These are phyloP conservation scores for Sporisorium graminicola DNA, from an alignment of 1,284 basidiomycete genomes.

Conservation along the genomic window DNA sequence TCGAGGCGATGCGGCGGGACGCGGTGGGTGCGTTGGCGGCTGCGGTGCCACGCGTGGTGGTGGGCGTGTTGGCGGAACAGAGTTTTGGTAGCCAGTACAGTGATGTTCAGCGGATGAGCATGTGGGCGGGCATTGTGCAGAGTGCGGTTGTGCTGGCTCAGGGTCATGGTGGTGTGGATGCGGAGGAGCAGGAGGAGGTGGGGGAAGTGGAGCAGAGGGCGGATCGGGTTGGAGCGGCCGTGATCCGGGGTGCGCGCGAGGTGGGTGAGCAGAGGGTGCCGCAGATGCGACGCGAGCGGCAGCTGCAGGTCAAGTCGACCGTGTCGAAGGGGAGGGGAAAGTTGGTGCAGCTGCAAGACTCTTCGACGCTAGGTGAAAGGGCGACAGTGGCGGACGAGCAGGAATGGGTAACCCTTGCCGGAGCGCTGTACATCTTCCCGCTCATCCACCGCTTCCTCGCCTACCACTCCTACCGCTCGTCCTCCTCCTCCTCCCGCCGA, in stretches of 20 bases:
- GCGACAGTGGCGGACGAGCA: background rate
- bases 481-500: background rate
- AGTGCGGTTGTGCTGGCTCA: constrained; percentile 81
- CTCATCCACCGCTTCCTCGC: constrained; percentile 88
- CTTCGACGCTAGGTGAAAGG: background rate
- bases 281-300: constrained; percentile 18
- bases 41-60: constrained; percentile 80
- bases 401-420: constrained; percentile 36
- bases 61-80: constrained; percentile 81
- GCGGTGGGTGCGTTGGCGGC: constrained; percentile 83
- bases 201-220: constrained; percentile 7
- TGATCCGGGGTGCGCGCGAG: constrained; percentile 11
- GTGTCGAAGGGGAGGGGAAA: background rate
- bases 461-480: constrained; percentile 11
- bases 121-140: constrained; percentile 85
- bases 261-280: constrained; percentile 48
- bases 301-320: background rate
- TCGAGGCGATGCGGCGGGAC: constrained; percentile 82
- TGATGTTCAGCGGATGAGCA: constrained; percentile 82
- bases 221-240: constrained; percentile 13
- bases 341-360: background rate
- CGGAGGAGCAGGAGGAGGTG: background rate
- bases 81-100: constrained; percentile 94
- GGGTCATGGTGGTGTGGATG: background rate
- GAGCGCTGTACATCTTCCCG: constrained; percentile 76